These are phyloP conservation scores for Diaporthe citriasiana DNA, from an alignment of 2,329 filamentous ascomycete genomes.

Conservation along the genomic window DNA sequence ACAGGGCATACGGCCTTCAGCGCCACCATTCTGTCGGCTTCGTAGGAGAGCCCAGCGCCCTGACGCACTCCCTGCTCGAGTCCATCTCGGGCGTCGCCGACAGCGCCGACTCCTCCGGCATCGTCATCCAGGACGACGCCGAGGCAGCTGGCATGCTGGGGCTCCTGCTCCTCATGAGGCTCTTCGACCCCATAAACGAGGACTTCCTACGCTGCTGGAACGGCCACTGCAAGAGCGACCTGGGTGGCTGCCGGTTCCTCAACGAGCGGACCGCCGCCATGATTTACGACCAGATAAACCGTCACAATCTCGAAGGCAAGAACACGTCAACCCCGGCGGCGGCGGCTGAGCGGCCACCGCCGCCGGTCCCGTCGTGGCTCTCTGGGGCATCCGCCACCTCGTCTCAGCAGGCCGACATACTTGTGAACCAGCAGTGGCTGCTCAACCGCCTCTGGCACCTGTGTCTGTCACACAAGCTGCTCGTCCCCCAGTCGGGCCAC, in stretches of 20 bases:
- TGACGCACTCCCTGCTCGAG: slow-evolving; percentile 27
- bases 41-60: slow-evolving; percentile 31
- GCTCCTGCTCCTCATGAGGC: slow-evolving; percentile 35
- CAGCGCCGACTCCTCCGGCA: slow-evolving; percentile 29
- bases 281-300: slow-evolving; percentile 32
- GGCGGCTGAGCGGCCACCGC: slow-evolving; percentile 4
- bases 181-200: slow-evolving; percentile 38
- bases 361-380: slow-evolving; percentile 24
- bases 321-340: background rate
- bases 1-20: slow-evolving; percentile 37
- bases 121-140: slow-evolving; percentile 37
- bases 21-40: slow-evolving; percentile 35
- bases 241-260: slow-evolving; percentile 34
- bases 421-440: slow-evolving; percentile 38
- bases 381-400: slow-evolving; percentile 11
- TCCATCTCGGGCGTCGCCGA: slow-evolving; percentile 33
- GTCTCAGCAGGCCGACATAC: slow-evolving; percentile 35
- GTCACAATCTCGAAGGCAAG: slow-evolving; percentile 11
- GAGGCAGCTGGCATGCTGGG: slow-evolving; percentile 37
- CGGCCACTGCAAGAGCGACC: slow-evolving; percentile 34
- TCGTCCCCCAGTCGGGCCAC: slow-evolving; percentile 35
- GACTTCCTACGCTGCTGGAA: slow-evolving; percentile 38
- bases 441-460: slow-evolving; percentile 37
- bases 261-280: slow-evolving; percentile 30
- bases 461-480: slow-evolving; percentile 36